These are phyloP conservation scores for Arthrobotrys conoides DNA, from an alignment of 2,329 filamentous ascomycete species.

Conservation along the genomic window DNA sequence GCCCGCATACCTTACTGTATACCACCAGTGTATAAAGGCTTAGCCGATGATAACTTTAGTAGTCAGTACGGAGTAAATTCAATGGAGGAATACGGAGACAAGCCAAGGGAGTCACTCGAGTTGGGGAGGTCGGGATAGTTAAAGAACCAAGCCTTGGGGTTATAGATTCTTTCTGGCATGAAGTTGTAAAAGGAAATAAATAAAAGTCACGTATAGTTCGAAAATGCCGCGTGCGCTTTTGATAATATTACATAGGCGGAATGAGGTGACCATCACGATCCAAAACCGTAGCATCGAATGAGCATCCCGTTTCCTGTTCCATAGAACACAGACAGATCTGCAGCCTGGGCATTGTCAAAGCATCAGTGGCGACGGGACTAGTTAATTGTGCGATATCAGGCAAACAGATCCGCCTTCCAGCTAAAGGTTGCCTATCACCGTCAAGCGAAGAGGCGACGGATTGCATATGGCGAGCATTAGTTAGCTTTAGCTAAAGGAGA, in stretches of 20 bases:
- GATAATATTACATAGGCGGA: constrained; percentile 19
- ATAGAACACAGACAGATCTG: constrained; percentile 25
- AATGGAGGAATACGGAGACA: not conserved
- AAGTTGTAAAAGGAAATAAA: constrained; percentile 10
- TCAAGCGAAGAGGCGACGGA: constrained; percentile 31
- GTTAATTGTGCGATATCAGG: constrained; percentile 42
- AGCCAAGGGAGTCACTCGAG: too few relatives aligned
- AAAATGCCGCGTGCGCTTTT: constrained; percentile 29
- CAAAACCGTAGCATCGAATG: constrained; percentile 40
- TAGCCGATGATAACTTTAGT: constrained; percentile 33
- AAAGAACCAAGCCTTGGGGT: not conserved
- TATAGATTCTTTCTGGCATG: constrained; percentile 33
- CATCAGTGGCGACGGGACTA: constrained; percentile 47
- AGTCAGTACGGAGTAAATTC: not conserved
- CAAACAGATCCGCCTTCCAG: constrained; percentile 46
- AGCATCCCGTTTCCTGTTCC: constrained; percentile 36
- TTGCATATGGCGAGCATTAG: constrained; percentile 30
- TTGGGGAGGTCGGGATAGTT: constrained; percentile 4
- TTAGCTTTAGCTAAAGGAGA: constrained; percentile 29
- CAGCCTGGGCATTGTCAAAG: constrained; percentile 31
- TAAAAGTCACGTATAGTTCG: constrained; percentile 20
- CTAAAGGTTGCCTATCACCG: constrained; percentile 50
- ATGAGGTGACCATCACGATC: constrained; percentile 38
- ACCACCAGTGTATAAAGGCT: constrained; percentile 13
- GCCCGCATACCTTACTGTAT: constrained; percentile 44